Evolutionary conservation across 1,139 yeast genomes (phyloP), one percentile per base, ranked within the genome.

Genomic region (Sugiyamaella xylanicola): DNA sequence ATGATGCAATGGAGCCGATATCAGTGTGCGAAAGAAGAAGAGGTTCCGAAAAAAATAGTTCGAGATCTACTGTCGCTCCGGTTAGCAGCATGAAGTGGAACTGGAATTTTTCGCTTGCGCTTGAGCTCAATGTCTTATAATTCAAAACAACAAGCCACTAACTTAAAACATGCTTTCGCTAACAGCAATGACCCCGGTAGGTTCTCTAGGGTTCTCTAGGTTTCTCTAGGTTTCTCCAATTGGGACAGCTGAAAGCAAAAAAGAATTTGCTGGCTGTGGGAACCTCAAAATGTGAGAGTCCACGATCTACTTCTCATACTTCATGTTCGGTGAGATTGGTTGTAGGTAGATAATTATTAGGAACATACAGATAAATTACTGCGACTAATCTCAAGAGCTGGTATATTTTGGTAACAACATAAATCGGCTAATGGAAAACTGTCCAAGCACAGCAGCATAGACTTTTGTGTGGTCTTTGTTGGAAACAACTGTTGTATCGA

Each of bases 101-200:
- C 37, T n/a, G 4, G 15, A 25, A 25, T 5, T 11, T 25, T 11
- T 25, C 32, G 32, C 32, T 25, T 25, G 32, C 32, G 32, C 32
- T 25, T 25, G 37, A 11, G 15, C 15, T 8, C 8, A 32, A 7
- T 32, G 37, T 8, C 37, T 32, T n/a, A 32, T 13, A 32, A 32
- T 13, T 8, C 37, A 32, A 32, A n/a, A 32, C 37, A 8, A n/a
- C 37, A 8, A 32, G 4, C 37, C 5, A 8, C 37, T n/a, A 32
- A n/a, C 37, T n/a, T n/a, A 32, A 25, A 32, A 32, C 37, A 32
- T 32, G 15, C 37, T 32, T 32, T 32, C 37, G 37, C 37, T 32
- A n/a, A 32, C 15, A 32, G 37, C 15, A n/a, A 32, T 32, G 37
- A n/a, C 15, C 15, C 15, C 4, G 15, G 15, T 32, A 13, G 37